Evolutionary conservation across 345 rosid species (phyloP).

Genomic region (Citrus mangshanensis): DNA sequence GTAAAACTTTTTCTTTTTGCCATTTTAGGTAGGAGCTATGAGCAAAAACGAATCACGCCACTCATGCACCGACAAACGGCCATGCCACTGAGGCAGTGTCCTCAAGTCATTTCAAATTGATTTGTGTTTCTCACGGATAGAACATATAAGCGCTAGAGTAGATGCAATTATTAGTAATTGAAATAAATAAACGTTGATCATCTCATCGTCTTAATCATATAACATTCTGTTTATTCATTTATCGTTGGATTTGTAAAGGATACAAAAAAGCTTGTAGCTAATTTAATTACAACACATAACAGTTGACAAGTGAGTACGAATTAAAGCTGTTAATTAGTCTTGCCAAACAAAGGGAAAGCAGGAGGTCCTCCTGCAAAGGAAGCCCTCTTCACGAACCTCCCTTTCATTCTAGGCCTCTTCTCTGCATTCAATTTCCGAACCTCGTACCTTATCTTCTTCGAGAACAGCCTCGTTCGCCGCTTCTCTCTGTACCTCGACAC

Average conservation of each 20-base stretch:
- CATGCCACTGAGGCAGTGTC: neutral
- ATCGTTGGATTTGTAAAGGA: neutral
- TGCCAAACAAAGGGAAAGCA: slow-evolving; percentile 26
- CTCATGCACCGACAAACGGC: neutral
- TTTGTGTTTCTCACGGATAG: neutral
- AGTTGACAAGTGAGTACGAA: neutral
- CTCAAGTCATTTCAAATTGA: neutral
- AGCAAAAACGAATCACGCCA: neutral
- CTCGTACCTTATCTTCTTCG: slow-evolving; percentile 95
- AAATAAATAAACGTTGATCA: neutral
- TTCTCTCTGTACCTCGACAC: slow-evolving; percentile 89
- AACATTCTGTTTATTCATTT: neutral
- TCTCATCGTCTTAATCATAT: neutral
- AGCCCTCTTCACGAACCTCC: slow-evolving; percentile 88
- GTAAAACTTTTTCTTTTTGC: too few relatives aligned
- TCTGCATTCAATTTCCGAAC: slow-evolving; percentile 91
- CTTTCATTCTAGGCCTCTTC: slow-evolving; percentile 97
- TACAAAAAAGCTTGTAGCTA: neutral
- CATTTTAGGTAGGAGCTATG: neutral
- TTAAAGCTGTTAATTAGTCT: neutral
- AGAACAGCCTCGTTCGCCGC: slow-evolving; percentile 79
- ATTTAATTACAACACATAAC: neutral
- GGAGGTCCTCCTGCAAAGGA: slow-evolving; percentile 30
- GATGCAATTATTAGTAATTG: neutral
- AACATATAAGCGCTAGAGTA: neutral